Conservation (phyloP, 805 yeast species). For the Dipodascus geniculatus region DNA sequence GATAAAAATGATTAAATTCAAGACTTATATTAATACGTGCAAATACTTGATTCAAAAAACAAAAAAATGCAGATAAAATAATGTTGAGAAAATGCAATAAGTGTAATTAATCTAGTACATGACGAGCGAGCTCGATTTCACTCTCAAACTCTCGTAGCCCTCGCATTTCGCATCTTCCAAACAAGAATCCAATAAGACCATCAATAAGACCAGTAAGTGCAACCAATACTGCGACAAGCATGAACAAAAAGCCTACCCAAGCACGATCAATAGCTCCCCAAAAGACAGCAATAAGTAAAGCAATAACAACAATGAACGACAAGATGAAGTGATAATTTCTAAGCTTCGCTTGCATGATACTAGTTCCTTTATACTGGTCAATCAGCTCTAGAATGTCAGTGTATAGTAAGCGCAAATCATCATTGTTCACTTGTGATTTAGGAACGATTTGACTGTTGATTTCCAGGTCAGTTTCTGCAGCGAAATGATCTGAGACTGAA, state of each 20-base stretch:
- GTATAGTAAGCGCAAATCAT: conserved; percentile 21
- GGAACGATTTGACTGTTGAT: conserved; percentile 7
- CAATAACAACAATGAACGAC: conserved; percentile 43
- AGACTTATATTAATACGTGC: no score
- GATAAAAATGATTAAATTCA: no score
- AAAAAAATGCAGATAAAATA: background rate
- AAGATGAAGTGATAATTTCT: conserved; percentile 51
- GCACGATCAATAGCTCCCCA: conserved; percentile 45
- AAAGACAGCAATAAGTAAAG: conserved; percentile 41
- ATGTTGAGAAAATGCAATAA: no score
- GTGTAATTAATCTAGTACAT: background rate
- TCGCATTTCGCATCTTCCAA: conserved; percentile 70
- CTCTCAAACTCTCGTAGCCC: conserved; percentile 63
- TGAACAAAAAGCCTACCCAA: conserved; percentile 60
- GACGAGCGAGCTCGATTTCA: conserved; percentile 39
- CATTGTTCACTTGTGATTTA: background rate
- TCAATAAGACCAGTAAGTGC: conserved; percentile 58
- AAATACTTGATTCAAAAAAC: background rate
- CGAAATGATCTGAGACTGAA: conserved; percentile 90
- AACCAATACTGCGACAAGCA: conserved; percentile 42
- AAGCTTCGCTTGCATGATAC: conserved; percentile 50
- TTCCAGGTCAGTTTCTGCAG: conserved; percentile 27
- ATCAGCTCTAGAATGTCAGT: conserved; percentile 40
- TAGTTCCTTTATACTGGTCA: conserved; percentile 38
- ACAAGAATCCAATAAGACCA: conserved; percentile 67